Evolutionary conservation across 495 filamentous ascomycete genomes (phyloP).

Genomic region (Penicillium verhagenii): DNA sequence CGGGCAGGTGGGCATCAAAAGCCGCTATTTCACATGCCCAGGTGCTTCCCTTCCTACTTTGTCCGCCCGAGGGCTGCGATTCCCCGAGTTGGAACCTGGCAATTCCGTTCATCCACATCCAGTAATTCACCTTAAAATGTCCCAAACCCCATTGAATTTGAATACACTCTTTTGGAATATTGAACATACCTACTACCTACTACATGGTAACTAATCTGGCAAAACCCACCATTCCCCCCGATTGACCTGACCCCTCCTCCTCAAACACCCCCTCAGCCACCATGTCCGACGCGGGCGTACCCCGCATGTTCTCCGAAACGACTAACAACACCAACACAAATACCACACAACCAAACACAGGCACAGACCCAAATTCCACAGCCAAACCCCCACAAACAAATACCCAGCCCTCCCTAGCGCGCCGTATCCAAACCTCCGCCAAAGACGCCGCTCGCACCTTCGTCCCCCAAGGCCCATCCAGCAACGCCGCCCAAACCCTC

Average conservation of each 20-base stretch:
- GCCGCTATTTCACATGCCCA: conserved; percentile 23
- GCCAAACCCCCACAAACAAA: conserved; percentile 5
- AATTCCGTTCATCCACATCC: no score
- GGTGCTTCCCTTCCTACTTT: conserved; percentile 19
- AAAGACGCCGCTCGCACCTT: conserved; percentile 34
- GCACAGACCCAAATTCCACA: background rate
- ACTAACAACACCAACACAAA: background rate
- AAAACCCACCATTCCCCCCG: no score
- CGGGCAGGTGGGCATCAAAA: background rate
- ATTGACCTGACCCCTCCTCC: background rate
- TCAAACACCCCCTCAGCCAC: background rate
- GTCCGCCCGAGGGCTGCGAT: conserved; percentile 11
- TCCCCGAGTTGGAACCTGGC: no score
- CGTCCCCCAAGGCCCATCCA: conserved; percentile 22
- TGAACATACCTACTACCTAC: no score
- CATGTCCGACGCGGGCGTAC: conserved; percentile 20
- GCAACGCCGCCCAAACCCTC: conserved; percentile 28
- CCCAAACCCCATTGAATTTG: background rate
- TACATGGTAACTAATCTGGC: no score
- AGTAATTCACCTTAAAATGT: no score
- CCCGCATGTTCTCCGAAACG: conserved; percentile 7
- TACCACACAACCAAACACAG: background rate
- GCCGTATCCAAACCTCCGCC: conserved; percentile 42
- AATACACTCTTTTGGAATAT: no score
- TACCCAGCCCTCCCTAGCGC: conserved; percentile 27